Percentiles rank a stretch among this genome's conserved stretches.
phyloP scores from a whole-genome alignment of 2,329 filamentous ascomycete species.

The Hypoxylon sp. region DNA sequence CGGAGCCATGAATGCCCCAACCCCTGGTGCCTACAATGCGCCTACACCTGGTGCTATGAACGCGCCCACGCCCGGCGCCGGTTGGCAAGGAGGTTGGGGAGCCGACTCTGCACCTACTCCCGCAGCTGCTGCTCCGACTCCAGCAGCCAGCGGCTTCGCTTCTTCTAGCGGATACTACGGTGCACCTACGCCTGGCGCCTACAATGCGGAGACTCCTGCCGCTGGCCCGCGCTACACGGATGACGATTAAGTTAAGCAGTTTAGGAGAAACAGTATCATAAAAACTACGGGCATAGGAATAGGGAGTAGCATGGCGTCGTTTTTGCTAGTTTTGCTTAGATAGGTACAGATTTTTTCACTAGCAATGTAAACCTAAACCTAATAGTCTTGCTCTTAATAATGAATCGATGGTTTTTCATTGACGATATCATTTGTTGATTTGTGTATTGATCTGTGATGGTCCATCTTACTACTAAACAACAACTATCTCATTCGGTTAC shows the following conservation, averaged over 20 bases:
- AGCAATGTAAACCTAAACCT: no score
- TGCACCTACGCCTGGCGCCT: slow-evolving; percentile 46
- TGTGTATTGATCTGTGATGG: no score
- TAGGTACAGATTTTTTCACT: no score
- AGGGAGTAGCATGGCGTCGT: slow-evolving; percentile 17
- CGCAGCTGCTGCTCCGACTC: slow-evolving; percentile 72
- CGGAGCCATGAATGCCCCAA: slow-evolving; percentile 72
- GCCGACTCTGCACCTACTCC: slow-evolving; percentile 73
- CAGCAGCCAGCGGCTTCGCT: slow-evolving; percentile 67
- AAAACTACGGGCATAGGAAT: slow-evolving; percentile 18
- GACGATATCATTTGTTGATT: no score
- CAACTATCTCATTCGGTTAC: no score
- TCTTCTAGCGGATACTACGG: slow-evolving; percentile 59
- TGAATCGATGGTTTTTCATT: no score
- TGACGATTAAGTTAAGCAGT: slow-evolving; percentile 39
- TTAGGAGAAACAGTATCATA: not conserved
- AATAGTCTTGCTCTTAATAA: no score
- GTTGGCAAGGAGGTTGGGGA: slow-evolving; percentile 67
- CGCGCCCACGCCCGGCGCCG: slow-evolving; percentile 75
- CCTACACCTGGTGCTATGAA: slow-evolving; percentile 68
- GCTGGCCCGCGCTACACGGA: slow-evolving; percentile 46
- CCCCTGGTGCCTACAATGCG: slow-evolving; percentile 73
- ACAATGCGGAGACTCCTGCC: slow-evolving; percentile 46
- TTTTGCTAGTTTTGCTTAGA: not conserved
- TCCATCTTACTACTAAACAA: no score